Evolutionary conservation across 2,329 filamentous ascomycete species (phyloP), one percentile per base, ranked within the genome.

Genomic region (Fulvia fulva): DNA sequence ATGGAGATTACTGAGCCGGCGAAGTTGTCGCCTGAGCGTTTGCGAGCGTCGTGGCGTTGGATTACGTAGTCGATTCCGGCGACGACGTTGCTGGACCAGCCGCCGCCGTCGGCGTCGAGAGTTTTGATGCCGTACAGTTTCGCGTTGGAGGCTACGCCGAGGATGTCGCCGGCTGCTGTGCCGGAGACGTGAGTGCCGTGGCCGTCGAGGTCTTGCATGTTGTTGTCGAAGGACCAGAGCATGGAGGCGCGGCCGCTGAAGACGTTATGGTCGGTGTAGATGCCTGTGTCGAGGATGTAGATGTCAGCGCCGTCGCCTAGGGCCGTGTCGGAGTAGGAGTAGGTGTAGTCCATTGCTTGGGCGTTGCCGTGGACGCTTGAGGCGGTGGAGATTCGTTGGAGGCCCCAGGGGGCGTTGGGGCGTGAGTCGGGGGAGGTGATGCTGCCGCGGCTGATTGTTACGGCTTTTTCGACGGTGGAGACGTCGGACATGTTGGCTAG

Each of bases 61-160:
- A 80, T 70, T 22, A 79, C 76, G 66, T 70, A 78, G 60, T 78
- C 71, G 67, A 83, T 80, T 21, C 80, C 82, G 22, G 74, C 70
- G 61, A 84, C 75, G 60, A 80, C 79, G 63, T 75, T 75, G 21
- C 74, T 71, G 53, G 73, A 75, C 25, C 73, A 77, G 34, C 81
- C 81, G 47, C 73, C 74, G 47, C 78, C 77, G 12, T 77, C 68
- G 32, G 71, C 72, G 51, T 75, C 76, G 23, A 81, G 74, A 6
- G 81, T 80, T 69, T 81, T 82, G 59, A 84, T 78, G 49, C 79
- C 79, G 50, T 75, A 74, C 58, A 80, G 70, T 68, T 79, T 79
- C 54, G 78, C 78, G 43, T 74, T 75, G 43, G 74, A 74, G n/a
- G 78, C 77, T n/a, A 80, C 74, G 49, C 78, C 78, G 30, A 80